Evolutionary conservation across 345 rosid species (phyloP), one percentile per base, ranked within the genome.

Genomic region (Gossypium bickii): DNA sequence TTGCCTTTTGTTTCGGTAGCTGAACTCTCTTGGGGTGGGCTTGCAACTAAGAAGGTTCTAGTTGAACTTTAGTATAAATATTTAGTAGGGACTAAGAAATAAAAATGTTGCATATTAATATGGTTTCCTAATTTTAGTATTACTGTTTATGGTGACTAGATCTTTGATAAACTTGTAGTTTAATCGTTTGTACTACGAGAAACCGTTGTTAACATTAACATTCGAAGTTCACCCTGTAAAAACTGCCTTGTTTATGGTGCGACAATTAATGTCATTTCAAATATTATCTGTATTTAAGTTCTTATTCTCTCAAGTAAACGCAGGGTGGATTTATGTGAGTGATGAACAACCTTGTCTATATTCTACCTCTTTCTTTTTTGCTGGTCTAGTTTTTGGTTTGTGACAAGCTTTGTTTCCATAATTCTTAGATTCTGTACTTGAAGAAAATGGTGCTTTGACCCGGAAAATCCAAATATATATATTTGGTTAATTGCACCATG

Each of bases 11-110:
- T 76, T 60, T 57, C 41, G 29, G 25, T 53, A 61, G 66, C 72
- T 10, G 24, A 52, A 59, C 58, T 59, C 77, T 70, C 38, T 52
- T 34, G 45, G 70, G 57, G 47, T 70, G 73, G 76, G 72, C 74
- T 69, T 34, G 51, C 44, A 44, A 58, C 69, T 52, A 10, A 34
- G 56, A 3, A 58, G 2, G 10, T 60, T 53, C 62, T 70, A 48
- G 76, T 20, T 53, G 51, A 55, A 58, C 56, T 27, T 70, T 34
- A 51, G 20, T 68, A 72, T 77, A 70, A 74, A 74, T 57, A 12
- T 43, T 68, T 68, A 65, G 47, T 27, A n/a, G 71, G 72, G 20
- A 51, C 17, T 34, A 34, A 5, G 38, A 34, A 34, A 6, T 34
- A 2, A 22, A 49, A 52, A 1, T 11, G 27, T 51, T 4, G 6